These are phyloP conservation scores for Hymenochaete sp. DNA, from an alignment of 1,284 basidiomycete genomes.

Conservation along the genomic window DNA sequence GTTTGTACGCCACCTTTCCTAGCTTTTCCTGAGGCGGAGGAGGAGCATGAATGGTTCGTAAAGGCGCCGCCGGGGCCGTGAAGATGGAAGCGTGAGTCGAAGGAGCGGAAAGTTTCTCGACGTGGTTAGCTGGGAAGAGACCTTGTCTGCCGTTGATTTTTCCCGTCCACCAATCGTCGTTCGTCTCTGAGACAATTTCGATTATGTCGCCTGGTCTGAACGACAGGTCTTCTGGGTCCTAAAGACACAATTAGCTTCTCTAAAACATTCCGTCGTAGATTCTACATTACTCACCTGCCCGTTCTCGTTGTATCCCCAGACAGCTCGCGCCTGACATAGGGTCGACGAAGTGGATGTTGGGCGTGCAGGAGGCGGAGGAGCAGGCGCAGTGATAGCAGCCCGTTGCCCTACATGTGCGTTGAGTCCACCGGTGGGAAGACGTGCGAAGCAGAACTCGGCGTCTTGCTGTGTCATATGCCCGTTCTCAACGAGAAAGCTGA, in stretches of 20 bases:
- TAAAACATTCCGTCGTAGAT: background rate
- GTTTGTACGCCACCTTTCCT: constrained; percentile 11
- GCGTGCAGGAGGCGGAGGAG: constrained; percentile 27
- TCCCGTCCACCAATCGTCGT: constrained; percentile 61
- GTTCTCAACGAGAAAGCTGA: constrained; percentile 53
- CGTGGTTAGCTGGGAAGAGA: constrained; percentile 56
- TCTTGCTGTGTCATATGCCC: constrained; percentile 47
- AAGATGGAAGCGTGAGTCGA: constrained; percentile 8
- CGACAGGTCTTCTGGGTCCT: constrained; percentile 54
- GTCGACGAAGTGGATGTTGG: constrained; percentile 27
- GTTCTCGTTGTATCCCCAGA: constrained; percentile 66
- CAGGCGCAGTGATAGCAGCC: constrained; percentile 21
- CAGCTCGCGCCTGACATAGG: constrained; percentile 45
- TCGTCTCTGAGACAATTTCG: constrained; percentile 51
- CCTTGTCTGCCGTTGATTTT: constrained; percentile 46
- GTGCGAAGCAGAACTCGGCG: constrained; percentile 42
- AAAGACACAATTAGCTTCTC: background rate
- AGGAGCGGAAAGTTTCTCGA: constrained; percentile 36
- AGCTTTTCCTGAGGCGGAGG: constrained; percentile 19
- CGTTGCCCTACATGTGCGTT: constrained; percentile 16
- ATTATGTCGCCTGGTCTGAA: constrained; percentile 51
- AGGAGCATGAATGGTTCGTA: background rate
- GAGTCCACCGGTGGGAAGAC: constrained; percentile 31
- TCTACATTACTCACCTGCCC: constrained; percentile 31
- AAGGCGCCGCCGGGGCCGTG: background rate